phyloP scores from a whole-genome alignment of 192 early-diverging fungal genomes.

The Coemansia sp. region DNA sequence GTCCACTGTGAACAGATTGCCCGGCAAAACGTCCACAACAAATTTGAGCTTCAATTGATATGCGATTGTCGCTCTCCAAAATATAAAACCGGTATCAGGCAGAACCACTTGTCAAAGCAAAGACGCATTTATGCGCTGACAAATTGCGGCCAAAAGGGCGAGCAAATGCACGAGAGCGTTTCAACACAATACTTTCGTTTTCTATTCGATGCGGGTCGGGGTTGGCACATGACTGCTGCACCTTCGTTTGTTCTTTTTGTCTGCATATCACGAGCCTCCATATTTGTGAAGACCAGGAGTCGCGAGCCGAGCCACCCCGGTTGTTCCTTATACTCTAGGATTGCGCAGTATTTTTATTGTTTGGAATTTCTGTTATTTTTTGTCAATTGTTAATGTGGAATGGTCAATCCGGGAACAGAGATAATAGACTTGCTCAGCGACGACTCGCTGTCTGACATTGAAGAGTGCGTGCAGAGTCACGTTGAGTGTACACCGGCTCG shows the following conservation, averaged over 20 bases:
- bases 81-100: neutral
- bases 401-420: conserved; percentile 9
- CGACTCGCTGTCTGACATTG: conserved; percentile 6
- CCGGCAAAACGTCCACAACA: neutral
- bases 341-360: too few relatives aligned
- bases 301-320: too few relatives aligned
- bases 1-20: neutral
- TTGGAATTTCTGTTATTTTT: neutral
- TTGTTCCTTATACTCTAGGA: too few relatives aligned
- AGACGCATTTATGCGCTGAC: neutral
- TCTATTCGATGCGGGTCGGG: too few relatives aligned
- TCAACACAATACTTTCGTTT: too few relatives aligned
- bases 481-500: too few relatives aligned
- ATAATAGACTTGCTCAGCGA: conserved; percentile 21
- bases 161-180: too few relatives aligned
- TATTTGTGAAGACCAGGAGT: too few relatives aligned
- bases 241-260: too few relatives aligned
- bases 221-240: too few relatives aligned
- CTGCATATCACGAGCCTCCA: too few relatives aligned
- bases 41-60: neutral
- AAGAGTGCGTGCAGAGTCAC: neutral
- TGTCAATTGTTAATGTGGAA: neutral
- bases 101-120: neutral
- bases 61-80: neutral
- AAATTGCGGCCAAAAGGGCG: too few relatives aligned